Base-by-base conservation (phyloP, 2,329 filamentous ascomycete species). In the Trichoderma brevicompactum region DNA sequence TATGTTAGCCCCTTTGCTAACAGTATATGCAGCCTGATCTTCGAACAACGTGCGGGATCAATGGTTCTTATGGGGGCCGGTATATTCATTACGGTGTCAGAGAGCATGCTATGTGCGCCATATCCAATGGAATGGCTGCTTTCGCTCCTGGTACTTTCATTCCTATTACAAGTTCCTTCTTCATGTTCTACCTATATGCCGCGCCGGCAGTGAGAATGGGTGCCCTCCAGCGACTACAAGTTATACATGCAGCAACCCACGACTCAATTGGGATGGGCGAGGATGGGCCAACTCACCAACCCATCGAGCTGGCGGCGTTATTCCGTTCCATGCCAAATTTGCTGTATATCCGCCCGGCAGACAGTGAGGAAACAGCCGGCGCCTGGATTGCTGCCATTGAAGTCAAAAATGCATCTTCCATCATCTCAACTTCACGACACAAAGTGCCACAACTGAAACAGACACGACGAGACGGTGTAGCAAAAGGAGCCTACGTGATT, bases 321-420 rank as follows among this genome's bases (percentile, higher is more conserved):
- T 89, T 85, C 72, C 82, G 87, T 5, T 82, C 85, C 28, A 89
- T 89, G 85, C 86, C 86, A 0, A 87, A 88, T 66, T 68, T 89
- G 0, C 75, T 84, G 1, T 88, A 87, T 71, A 85, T 89, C 64
- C 83, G 86, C 0, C 86, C 86, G 0, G 80, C 80, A 53, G 86
- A 89, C 67, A 81, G 79, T 53, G 85, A 89, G 69, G 86, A 89
- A 72, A 80, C 79, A 0, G 80, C 81, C 1, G 85, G 85, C 12
- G 86, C 85, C 3, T 87, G 80, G 74, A 80, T 79, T 40, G 71
- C 77, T 3, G 84, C 84, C 8, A 73, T 86, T 46, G 76, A 79
- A 41, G 73, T 74, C 23, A 73, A 66, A 52, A 70, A 79, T 54
- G 78, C 76, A 0, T 78, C 83, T 2, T 78, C 77, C 3, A 82